Conservation (phyloP, 2,329 filamentous ascomycete species). For the Aspergillus sclerotialis region DNA sequence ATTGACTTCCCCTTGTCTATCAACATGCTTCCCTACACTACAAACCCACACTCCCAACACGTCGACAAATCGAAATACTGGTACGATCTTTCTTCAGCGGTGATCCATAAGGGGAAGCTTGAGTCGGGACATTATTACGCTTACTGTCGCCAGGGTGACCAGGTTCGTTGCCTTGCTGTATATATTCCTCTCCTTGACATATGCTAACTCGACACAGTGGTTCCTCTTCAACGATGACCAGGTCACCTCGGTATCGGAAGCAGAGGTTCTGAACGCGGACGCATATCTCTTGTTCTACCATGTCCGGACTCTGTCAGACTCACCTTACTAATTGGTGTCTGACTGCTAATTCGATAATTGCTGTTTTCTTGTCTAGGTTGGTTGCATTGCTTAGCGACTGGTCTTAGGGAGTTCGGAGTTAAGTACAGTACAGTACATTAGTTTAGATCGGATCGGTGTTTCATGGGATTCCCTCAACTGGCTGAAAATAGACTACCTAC, state of each 20-base stretch:
- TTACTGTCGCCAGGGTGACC: slow-evolving; percentile 75
- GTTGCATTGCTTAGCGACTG: too few relatives aligned
- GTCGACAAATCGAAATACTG: slow-evolving; percentile 51
- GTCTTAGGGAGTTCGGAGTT: too few relatives aligned
- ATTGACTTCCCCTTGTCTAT: slow-evolving; percentile 80
- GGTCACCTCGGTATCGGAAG: slow-evolving; percentile 74
- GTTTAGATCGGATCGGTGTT: too few relatives aligned
- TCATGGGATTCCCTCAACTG: too few relatives aligned
- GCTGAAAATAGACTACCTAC: too few relatives aligned
- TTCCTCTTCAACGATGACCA: slow-evolving; percentile 94
- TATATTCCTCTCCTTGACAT: background rate
- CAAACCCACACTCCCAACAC: slow-evolving; percentile 43
- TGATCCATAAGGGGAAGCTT: slow-evolving; percentile 88
- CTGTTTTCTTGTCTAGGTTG: too few relatives aligned
- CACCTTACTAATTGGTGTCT: background rate
- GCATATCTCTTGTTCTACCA: slow-evolving; percentile 86
- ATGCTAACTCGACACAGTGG: slow-evolving; percentile 55
- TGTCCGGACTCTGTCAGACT: slow-evolving; percentile 24
- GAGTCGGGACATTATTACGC: slow-evolving; percentile 88
- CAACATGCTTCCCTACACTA: slow-evolving; percentile 87
- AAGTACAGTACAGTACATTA: too few relatives aligned
- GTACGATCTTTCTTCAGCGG: slow-evolving; percentile 82
- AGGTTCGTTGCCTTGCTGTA: slow-evolving; percentile 43
- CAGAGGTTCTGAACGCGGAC: slow-evolving; percentile 76
- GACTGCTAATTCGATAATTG: too few relatives aligned